Conservation (phyloP, 345 rosid genomes). For the Diplotaxis tenuifolia region DNA sequence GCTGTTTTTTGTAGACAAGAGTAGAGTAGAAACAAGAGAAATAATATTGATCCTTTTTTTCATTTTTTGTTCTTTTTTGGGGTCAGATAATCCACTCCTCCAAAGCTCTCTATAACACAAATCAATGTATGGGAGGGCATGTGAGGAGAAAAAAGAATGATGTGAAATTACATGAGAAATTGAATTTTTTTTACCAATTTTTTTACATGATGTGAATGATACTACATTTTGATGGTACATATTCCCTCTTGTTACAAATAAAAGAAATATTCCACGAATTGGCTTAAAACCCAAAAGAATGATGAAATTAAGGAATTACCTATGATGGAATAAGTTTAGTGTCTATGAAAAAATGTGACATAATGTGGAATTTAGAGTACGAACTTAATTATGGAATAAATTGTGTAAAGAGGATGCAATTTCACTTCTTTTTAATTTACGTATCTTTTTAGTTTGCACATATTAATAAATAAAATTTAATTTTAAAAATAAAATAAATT, state of each 20-base stretch:
- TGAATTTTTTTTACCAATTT: neutral
- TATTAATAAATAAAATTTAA: too few relatives aligned
- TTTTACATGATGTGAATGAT: neutral
- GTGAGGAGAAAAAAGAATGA: neutral
- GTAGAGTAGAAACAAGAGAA: conserved; percentile 17
- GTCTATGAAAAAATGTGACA: too few relatives aligned
- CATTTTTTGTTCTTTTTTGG: neutral
- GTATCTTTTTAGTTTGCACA: too few relatives aligned
- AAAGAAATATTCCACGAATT: too few relatives aligned
- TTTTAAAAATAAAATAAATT: too few relatives aligned
- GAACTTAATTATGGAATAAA: too few relatives aligned
- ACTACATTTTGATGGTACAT: neutral
- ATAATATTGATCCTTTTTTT: conserved; percentile 11
- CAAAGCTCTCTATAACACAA: neutral
- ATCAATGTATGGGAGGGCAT: neutral
- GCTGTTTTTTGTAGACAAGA: conserved; percentile 21
- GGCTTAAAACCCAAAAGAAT: too few relatives aligned
- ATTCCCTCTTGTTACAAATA: too few relatives aligned
- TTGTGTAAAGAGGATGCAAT: too few relatives aligned
- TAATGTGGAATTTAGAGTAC: too few relatives aligned
- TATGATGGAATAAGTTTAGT: too few relatives aligned
- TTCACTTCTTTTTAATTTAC: neutral
- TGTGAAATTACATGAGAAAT: conserved; percentile 2
- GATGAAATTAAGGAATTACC: too few relatives aligned
- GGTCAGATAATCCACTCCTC: neutral